phyloP scores from a whole-genome alignment of 148 eudicot species.

The Amaranthus palmeri region DNA sequence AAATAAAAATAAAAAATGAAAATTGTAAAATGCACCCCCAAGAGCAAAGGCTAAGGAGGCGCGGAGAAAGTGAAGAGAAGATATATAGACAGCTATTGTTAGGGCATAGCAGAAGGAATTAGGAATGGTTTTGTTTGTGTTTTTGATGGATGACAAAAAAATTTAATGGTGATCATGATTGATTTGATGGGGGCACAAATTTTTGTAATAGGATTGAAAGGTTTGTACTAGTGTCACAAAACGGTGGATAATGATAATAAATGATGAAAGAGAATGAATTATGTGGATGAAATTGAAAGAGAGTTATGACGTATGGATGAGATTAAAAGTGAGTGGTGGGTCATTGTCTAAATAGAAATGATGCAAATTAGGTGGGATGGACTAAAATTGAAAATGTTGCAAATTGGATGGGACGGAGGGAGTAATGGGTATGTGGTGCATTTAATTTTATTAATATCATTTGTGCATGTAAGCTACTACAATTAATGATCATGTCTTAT shows the following conservation, averaged over 20 bases:
- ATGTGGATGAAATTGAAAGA: not conserved
- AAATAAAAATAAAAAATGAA: not conserved
- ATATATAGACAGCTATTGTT: constrained; percentile 15
- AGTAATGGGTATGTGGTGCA: not conserved
- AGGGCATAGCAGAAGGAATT: constrained; percentile 10
- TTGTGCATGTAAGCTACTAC: constrained; percentile 1
- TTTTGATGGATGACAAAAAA: not conserved
- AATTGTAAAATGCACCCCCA: constrained; percentile 34
- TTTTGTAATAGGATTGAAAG: no score
- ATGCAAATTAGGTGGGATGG: no score
- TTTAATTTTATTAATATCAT: constrained; percentile 11
- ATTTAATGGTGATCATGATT: constrained; percentile 9
- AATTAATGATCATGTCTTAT: constrained; percentile 11
- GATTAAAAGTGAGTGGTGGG: no score
- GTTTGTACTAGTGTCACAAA: no score
- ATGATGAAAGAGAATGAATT: not conserved
- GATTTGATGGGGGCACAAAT: constrained; percentile 4
- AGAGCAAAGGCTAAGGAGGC: constrained; percentile 61
- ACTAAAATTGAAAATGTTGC: no score
- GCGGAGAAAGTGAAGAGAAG: constrained; percentile 41
- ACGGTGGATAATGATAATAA: not conserved
- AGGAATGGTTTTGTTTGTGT: not conserved
- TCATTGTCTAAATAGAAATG: no score
- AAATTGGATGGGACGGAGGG: no score
- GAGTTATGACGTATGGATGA: no score